A percentile compares a stretch with the other conserved stretches of the same genome.
Evolutionary conservation across 2,329 filamentous ascomycete species (phyloP).

Genomic region (Biscogniauxia marginata): DNA sequence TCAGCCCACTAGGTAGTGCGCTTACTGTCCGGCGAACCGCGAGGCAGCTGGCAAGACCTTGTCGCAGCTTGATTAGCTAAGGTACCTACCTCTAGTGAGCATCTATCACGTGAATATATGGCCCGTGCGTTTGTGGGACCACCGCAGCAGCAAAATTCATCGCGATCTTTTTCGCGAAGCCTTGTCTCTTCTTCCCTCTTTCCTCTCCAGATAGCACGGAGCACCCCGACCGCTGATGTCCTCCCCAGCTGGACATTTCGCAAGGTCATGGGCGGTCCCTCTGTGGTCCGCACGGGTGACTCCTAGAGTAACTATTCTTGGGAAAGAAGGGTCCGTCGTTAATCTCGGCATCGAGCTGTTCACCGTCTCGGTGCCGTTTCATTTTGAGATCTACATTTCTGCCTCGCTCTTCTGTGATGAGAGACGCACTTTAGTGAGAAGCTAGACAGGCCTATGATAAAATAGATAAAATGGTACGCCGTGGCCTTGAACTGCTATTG

Average conservation of each 20-base stretch:
- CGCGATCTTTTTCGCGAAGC: background rate
- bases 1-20: no score
- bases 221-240: constrained; percentile 36
- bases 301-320: constrained; percentile 35
- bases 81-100: background rate
- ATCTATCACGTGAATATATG: constrained; percentile 17
- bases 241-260: constrained; percentile 18
- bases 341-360: constrained; percentile 35
- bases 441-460: no score
- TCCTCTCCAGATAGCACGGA: constrained; percentile 52
- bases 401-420: background rate
- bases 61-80: no score
- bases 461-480: no score
- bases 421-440: background rate
- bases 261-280: constrained; percentile 23
- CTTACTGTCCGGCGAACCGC: no score
- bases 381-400: constrained; percentile 38
- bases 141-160: background rate
- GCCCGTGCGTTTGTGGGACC: constrained; percentile 20
- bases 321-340: constrained; percentile 38
- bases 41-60: no score
- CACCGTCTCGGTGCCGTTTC: constrained; percentile 36
- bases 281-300: constrained; percentile 23
- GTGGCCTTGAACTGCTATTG: no score
- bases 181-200: constrained; percentile 21